Conservation (phyloP, 345 rosid genomes). For the Aethionema arabicum region DNA sequence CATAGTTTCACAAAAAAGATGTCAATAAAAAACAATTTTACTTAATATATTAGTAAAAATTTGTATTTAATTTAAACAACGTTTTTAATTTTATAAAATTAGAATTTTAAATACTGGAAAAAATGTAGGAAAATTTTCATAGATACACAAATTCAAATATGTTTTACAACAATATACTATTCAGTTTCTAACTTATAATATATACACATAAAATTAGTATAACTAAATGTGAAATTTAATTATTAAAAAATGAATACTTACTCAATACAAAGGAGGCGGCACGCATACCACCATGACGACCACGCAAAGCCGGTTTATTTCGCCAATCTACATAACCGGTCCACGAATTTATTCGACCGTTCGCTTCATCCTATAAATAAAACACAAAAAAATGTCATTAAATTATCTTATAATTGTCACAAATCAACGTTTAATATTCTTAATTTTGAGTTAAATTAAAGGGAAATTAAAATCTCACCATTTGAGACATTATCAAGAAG, state of each 20-base stretch:
- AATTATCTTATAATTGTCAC: not conserved
- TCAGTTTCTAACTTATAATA: no score
- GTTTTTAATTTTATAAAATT: no score
- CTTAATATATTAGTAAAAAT: no score
- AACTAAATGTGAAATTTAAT: not conserved
- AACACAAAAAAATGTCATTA: not conserved
- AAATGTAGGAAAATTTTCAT: no score
- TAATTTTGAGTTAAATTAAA: conserved; percentile 2
- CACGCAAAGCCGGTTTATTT: conserved; percentile 57
- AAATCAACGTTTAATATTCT: not conserved
- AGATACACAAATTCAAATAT: no score
- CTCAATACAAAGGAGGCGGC: conserved; percentile 81
- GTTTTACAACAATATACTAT: no score
- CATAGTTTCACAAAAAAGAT: no score
- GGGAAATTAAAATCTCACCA: conserved; percentile 20
- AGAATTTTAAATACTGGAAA: no score
- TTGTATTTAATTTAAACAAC: no score
- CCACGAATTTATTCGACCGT: conserved; percentile 36
- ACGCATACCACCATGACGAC: conserved; percentile 75
- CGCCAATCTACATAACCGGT: conserved; percentile 74
- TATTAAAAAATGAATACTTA: conserved; percentile 30
- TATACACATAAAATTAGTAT: not conserved
- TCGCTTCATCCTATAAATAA: conserved; percentile 50
- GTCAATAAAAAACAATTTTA: no score
- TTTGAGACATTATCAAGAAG: conserved; percentile 32